Evolutionary conservation across 345 rosid genomes (phyloP).

Genomic region (Turritis glabra): DNA sequence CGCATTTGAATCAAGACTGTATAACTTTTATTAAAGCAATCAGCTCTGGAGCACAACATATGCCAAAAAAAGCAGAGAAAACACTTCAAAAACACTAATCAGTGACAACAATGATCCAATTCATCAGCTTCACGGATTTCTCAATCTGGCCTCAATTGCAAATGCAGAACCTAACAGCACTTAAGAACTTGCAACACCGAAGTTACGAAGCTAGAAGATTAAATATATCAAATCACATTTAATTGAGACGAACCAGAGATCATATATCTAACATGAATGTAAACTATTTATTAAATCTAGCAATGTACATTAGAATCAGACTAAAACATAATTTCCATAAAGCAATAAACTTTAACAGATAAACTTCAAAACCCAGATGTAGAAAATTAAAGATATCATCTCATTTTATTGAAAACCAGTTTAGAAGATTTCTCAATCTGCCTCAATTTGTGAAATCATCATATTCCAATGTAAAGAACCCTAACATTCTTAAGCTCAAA

Average conservation of each 20-base stretch:
- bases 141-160: not conserved
- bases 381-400: not conserved
- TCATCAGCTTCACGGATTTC: not conserved
- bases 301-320: not conserved
- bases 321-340: not conserved
- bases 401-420: not conserved
- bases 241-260: not conserved
- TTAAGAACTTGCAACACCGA: not conserved
- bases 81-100: not conserved
- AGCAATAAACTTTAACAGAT: not conserved
- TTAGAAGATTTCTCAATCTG: not conserved
- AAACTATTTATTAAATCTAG: not conserved
- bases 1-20: not conserved
- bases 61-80: not conserved
- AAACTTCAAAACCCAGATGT: not conserved
- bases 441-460: not conserved
- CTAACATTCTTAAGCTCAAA: not conserved
- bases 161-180: not conserved
- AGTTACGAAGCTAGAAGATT: not conserved
- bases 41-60: not conserved
- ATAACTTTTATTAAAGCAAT: not conserved
- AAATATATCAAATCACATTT: not conserved
- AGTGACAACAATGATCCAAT: not conserved
- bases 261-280: not conserved
- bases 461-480: not conserved